Conservation (phyloP, 441 rosid species). For the Gossypium davidsonii region DNA sequence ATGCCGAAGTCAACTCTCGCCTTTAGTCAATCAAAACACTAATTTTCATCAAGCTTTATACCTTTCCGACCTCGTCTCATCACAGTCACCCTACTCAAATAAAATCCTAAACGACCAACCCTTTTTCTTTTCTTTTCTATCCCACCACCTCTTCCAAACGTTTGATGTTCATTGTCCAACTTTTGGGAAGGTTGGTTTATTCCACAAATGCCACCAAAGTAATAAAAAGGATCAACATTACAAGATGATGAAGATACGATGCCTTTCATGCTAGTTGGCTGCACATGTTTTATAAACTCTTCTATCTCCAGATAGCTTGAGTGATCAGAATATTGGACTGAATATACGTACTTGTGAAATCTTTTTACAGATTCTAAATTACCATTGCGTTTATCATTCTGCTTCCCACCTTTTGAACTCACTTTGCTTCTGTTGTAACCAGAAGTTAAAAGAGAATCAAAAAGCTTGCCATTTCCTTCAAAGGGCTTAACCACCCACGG, state of each 20-base stretch:
- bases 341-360: conserved; percentile 45
- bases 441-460: conserved; percentile 30
- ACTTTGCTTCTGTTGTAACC: conserved; percentile 23
- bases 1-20: not conserved
- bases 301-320: conserved; percentile 62
- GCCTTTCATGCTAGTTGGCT: conserved; percentile 56
- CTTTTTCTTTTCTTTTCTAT: conserved; percentile 24
- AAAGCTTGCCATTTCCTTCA: conserved; percentile 35
- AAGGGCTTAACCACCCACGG: conserved; percentile 50
- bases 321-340: conserved; percentile 71
- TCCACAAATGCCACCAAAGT: conserved; percentile 48
- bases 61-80: conserved; percentile 28
- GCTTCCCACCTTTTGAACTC: conserved; percentile 11
- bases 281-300: conserved; percentile 52
- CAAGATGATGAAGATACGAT: conserved; percentile 60
- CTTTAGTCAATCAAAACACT: conserved; percentile 21
- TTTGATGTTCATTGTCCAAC: conserved; percentile 20
- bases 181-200: conserved; percentile 25
- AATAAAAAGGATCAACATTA: conserved; percentile 54
- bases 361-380: conserved; percentile 29
- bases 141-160: conserved; percentile 9
- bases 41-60: conserved; percentile 31
- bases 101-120: conserved; percentile 18
- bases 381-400: conserved; percentile 13
- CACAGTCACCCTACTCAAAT: conserved; percentile 20